Conservation (phyloP, 495 filamentous ascomycete genomes). For the Cercophora sp. region DNA sequence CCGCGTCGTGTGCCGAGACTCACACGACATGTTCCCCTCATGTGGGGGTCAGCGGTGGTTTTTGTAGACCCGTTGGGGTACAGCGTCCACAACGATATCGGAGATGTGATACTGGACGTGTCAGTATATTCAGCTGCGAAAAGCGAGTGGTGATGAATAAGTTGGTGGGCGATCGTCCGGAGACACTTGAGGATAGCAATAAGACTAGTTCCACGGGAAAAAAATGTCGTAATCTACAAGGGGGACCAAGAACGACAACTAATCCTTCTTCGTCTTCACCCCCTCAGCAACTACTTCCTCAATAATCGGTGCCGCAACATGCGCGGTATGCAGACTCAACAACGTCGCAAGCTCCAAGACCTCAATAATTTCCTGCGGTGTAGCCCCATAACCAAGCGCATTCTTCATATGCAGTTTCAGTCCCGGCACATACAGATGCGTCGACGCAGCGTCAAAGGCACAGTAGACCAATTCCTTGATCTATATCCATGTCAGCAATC, state of each 20-base stretch:
- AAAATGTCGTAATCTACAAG: too few species aligned
- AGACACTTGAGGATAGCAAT: too few species aligned
- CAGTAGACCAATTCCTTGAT: conserved; percentile 44
- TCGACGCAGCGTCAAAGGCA: conserved; percentile 41
- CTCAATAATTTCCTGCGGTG: conserved; percentile 42
- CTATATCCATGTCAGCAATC: too few species aligned
- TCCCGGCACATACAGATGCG: conserved; percentile 41
- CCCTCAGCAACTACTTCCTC: conserved; percentile 9
- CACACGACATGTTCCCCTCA: neutral
- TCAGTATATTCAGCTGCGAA: too few species aligned
- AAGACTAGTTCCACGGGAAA: too few species aligned
- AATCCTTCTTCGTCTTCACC: neutral
- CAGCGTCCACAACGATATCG: too few species aligned
- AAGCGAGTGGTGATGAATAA: too few species aligned
- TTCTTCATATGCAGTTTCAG: conserved; percentile 46
- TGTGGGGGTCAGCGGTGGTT: neutral
- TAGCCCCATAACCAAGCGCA: conserved; percentile 39
- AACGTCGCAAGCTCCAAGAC: conserved; percentile 41
- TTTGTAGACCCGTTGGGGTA: neutral
- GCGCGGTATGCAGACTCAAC: conserved; percentile 35
- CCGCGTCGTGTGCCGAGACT: neutral
- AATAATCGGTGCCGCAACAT: conserved; percentile 32
- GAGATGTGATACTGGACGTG: too few species aligned
- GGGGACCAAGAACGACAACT: neutral
- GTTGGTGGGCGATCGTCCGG: too few species aligned